These are phyloP conservation scores for Malus asiatica DNA, from an alignment of 306 rosid genomes.

Conservation along the genomic window DNA sequence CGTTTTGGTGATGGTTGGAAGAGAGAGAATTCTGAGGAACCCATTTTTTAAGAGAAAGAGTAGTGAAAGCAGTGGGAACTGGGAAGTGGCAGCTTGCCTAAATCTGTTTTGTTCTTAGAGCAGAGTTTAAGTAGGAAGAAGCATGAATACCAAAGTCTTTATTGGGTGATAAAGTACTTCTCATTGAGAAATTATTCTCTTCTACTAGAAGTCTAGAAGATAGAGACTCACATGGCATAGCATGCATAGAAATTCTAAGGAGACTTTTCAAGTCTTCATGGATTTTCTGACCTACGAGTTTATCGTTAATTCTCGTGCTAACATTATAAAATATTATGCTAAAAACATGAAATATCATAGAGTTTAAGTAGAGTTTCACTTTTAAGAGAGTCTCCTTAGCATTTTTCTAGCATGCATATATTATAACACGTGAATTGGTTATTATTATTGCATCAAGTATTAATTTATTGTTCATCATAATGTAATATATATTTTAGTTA, in stretches of 20 bases:
- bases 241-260: too few species aligned
- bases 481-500: not conserved
- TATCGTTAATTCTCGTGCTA: too few species aligned
- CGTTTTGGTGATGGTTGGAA: not conserved
- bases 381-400: rapidly evolving
- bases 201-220: not conserved
- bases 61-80: not conserved
- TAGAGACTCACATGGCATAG: not conserved
- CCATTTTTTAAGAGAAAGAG: not conserved
- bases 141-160: not conserved
- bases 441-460: not conserved
- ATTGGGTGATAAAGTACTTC: not conserved
- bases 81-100: not conserved
- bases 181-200: too few species aligned
- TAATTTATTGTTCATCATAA: too few species aligned
- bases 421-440: too few species aligned
- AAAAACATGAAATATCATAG: too few species aligned
- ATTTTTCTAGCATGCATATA: too few species aligned
- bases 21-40: not conserved
- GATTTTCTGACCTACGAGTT: too few species aligned
- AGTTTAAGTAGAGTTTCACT: rapidly evolving
- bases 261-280: too few species aligned
- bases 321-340: too few species aligned
- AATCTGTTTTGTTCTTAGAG: not conserved
- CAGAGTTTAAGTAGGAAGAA: not conserved